These are phyloP conservation scores for Lasiosphaeria hispida DNA, from an alignment of 495 filamentous ascomycete genomes.

Conservation along the genomic window DNA sequence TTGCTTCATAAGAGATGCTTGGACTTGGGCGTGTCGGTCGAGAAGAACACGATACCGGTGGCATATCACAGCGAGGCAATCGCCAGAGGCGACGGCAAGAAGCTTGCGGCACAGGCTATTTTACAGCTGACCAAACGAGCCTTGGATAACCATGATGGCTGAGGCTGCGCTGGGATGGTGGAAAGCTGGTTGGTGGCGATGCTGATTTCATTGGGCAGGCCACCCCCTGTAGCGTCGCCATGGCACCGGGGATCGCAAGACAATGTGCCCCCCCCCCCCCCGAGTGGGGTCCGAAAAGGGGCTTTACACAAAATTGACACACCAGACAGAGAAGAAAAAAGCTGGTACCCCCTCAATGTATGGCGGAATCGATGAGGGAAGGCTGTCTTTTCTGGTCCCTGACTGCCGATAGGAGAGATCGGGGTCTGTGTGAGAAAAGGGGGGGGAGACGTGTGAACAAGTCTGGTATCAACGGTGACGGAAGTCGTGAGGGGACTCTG, in stretches of 20 bases:
- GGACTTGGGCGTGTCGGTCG: conserved; percentile 40
- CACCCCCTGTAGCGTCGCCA: conserved; percentile 17
- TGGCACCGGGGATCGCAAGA: conserved; percentile 2
- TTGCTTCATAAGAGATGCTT: conserved; percentile 45
- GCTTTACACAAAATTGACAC: background rate
- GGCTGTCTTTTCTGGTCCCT: no score
- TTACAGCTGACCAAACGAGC: conserved; percentile 20
- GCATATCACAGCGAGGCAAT: conserved; percentile 49
- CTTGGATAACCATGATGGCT: conserved; percentile 7
- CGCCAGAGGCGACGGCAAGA: conserved; percentile 42
- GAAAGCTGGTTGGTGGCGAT: conserved; percentile 12
- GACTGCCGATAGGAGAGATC: background rate
- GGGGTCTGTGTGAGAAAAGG: background rate
- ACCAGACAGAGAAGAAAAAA: no score
- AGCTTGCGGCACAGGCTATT: conserved; percentile 37
- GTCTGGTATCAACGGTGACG: background rate
- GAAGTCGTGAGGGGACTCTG: background rate
- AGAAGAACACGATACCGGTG: conserved; percentile 33
- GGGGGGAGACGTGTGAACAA: no score
- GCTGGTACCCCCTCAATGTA: no score
- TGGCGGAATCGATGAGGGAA: no score
- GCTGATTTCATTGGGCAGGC: conserved; percentile 2
- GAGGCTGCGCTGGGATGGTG: background rate
- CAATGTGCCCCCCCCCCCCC: no score
- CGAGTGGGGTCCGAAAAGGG: background rate